Evolutionary conservation across 2,329 filamentous ascomycete genomes (phyloP), one percentile per base, ranked within the genome.

Genomic region (Cladosporium sp.): DNA sequence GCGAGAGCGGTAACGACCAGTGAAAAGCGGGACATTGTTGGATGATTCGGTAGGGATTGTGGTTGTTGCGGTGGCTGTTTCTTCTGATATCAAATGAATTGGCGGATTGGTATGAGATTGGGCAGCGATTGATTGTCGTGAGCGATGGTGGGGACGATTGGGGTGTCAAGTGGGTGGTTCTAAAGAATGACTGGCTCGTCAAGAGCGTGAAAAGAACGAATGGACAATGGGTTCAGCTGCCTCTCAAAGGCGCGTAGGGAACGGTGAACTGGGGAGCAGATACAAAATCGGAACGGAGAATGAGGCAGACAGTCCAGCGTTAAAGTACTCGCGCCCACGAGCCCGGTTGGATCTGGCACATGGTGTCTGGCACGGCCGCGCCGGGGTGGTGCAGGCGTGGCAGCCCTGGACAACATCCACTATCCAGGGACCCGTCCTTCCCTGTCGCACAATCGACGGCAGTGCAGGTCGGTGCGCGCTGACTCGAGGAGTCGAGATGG

Each of bases 161-260:
- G 19, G 30, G 27, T 36, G 43, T 16, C 27, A 48, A 48, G 45
- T 30, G 45, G 32, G 29, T 33, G 45, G 27, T 48, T 40, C 45
- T 13, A 48, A 48, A 9, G 45, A 48, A 48, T 40, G 45, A 40
- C 45, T 32, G 43, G 45, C 45, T 48, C 45, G 45, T 40, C 45
- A 48, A 48, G 45, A 48, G 45, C 45, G n/a, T 25, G 38, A 35
- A 40, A 25, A 33, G 45, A 48, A 48, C 25, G 45, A 47, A 25
- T 30, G 45, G 39, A 22, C 16, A 33, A 46, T 27, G 22, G 32
- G 22, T 27, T 19, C 19, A 48, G 45, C 45, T 39, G 29, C 45
- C 45, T 48, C 36, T 16, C 45, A 48, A 18, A 48, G 45, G 45
- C 45, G 45, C 45, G 15, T 48, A 48, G 30, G 35, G 36, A 40